Evolutionary conservation across 495 filamentous ascomycete genomes (phyloP).

Genomic region (Aspergillus homomorphus): DNA sequence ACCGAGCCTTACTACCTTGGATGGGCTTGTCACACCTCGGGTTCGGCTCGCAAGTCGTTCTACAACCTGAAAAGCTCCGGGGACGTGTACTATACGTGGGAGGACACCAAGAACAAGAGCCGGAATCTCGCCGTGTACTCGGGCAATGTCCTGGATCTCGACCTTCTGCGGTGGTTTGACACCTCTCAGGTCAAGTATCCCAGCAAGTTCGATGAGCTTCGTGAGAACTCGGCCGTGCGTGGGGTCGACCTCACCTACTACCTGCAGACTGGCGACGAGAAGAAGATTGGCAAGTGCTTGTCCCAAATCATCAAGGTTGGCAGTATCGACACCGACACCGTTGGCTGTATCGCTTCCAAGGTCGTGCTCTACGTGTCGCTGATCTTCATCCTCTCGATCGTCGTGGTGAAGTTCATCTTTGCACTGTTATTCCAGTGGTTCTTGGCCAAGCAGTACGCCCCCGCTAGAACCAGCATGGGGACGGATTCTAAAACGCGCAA

Average conservation of each 20-base stretch:
- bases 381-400: constrained; percentile 88
- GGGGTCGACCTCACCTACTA: constrained; percentile 90
- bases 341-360: constrained; percentile 95
- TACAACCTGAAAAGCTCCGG: constrained; percentile 61
- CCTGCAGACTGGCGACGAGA: constrained; percentile 73
- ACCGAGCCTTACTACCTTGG: constrained; percentile 75
- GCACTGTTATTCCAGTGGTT: constrained; percentile 96
- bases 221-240: constrained; percentile 68
- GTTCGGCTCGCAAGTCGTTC: constrained; percentile 63
- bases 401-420: constrained; percentile 81
- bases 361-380: constrained; percentile 95
- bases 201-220: constrained; percentile 71
- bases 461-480: constrained; percentile 65
- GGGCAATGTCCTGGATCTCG: constrained; percentile 89
- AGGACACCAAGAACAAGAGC: constrained; percentile 82
- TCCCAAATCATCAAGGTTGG: constrained; percentile 93
- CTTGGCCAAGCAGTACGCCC: constrained; percentile 74
- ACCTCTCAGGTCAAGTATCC: constrained; percentile 76
- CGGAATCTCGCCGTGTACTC: constrained; percentile 92
- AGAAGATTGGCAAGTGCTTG: constrained; percentile 78
- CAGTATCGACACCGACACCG: constrained; percentile 90
- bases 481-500: constrained; percentile 75
- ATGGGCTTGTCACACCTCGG: constrained; percentile 86
- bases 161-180: constrained; percentile 90
- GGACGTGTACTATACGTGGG: constrained; percentile 94